Conservation (phyloP, 2,329 filamentous ascomycete genomes). For the Ophiosphaerella narmari region DNA sequence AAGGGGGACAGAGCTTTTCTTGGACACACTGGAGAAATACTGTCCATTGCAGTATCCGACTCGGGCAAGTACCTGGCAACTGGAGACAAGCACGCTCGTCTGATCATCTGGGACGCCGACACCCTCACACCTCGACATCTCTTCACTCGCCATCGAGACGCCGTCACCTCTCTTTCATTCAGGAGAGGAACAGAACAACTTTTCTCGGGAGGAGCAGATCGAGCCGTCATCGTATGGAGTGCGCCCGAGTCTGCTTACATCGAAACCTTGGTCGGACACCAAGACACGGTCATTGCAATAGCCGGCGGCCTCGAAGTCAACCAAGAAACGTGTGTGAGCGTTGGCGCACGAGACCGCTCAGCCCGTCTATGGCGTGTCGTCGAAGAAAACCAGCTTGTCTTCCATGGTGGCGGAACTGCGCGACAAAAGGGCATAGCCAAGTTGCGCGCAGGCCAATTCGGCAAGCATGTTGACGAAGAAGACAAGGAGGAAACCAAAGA, state of each 20-base stretch:
- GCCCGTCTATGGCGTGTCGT: conserved; percentile 94
- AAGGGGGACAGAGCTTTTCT: conserved; percentile 64
- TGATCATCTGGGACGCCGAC: conserved; percentile 87
- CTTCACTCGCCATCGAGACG: conserved; percentile 89
- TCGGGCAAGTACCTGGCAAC: conserved; percentile 92
- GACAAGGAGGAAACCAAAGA: conserved; percentile 52
- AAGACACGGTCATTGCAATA: conserved; percentile 85
- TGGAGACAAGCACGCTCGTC: conserved; percentile 79
- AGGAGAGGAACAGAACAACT: conserved; percentile 85
- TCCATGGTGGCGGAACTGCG: conserved; percentile 75
- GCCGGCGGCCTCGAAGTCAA: conserved; percentile 63
- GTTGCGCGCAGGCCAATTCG: conserved; percentile 41
- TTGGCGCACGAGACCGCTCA: conserved; percentile 88
- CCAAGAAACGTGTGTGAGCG: conserved; percentile 86
- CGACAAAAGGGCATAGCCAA: conserved; percentile 46
- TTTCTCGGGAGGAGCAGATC: conserved; percentile 87
- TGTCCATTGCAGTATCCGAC: conserved; percentile 82
- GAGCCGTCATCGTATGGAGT: conserved; percentile 95
- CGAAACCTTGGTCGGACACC: conserved; percentile 94
- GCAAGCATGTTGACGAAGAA: conserved; percentile 32
- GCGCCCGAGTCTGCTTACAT: conserved; percentile 90
- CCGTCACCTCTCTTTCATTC: conserved; percentile 84
- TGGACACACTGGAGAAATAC: conserved; percentile 79
- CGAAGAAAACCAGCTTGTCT: conserved; percentile 94
- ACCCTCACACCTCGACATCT: conserved; percentile 78